Base-by-base conservation (phyloP, 495 filamentous ascomycete species). In the Mycothermus thermophilus region DNA sequence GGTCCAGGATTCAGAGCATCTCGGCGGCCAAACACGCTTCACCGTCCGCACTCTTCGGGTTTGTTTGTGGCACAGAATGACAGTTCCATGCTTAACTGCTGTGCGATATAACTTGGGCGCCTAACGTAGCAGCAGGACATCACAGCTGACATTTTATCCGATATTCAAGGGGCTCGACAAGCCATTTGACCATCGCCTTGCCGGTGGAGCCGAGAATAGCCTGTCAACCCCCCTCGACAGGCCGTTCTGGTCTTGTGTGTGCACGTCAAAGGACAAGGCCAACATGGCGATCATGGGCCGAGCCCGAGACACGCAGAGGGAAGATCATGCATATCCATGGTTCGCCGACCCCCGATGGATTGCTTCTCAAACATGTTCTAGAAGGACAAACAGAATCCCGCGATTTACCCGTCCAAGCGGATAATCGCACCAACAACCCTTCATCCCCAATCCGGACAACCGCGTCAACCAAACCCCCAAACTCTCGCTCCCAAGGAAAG, bases 291-390 rank as follows among this genome's bases (percentile, higher is more conserved):
- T 36, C 30, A n/a, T 37, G 42, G 37, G 21, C 29, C 37, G 24
- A 27, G 18, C 24, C 33, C 30, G 42, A 37, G 42, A 40, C 42
- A 24, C 21, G 12, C 28, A 30, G 25, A 37, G n/a, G 24, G 42
- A 9, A 37, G 42, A 40, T 44, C 42, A 28, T 12, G 42, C 32
- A 44, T 32, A 44, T 40, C 41, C 30, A 20, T 38, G 14, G 20
- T 7, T 14, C 20, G 7, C 16, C 9, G 10, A 13, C 41, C 21
- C 10, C 14, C 17, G 28, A 6, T 30, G 24, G 8, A 22, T 23
- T 11, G 29, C 15, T 22, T 30, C 27, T 28, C 35, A 38, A 27
- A 43, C 36, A 33, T 14, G 27, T 44, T 44, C 41, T 40, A 32
- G 41, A 44, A 44, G 28, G 31, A 8, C 22, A 5, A 27, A 27